Conservation (phyloP, 352 stramenopile genomes). For the Phytophthora tubulina region DNA sequence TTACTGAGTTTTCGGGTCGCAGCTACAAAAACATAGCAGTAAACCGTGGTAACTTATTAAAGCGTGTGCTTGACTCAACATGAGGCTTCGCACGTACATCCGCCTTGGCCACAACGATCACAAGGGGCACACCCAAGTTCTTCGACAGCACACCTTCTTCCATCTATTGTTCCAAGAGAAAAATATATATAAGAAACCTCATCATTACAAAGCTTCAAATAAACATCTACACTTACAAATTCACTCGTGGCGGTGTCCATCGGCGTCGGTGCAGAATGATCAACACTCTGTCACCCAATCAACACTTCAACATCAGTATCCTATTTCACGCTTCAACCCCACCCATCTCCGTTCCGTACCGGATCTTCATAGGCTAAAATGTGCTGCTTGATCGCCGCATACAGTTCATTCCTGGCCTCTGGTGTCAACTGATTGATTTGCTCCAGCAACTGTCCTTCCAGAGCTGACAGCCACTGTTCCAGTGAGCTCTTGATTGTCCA, state of each 20-base stretch:
- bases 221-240: conserved; percentile 60
- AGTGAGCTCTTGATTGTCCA: conserved; percentile 88
- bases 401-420: conserved; percentile 68
- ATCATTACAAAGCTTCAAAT: background rate
- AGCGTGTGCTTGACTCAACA: background rate
- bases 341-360: conserved; percentile 38
- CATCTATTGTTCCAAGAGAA: conserved; percentile 47
- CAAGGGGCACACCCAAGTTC: conserved; percentile 79
- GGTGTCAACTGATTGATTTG: conserved; percentile 74
- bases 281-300: conserved; percentile 53
- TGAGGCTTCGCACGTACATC: conserved; percentile 55
- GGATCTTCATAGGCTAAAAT: conserved; percentile 84
- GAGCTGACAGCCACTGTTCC: conserved; percentile 82
- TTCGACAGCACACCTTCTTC: conserved; percentile 82
- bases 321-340: background rate
- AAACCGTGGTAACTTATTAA: conserved; percentile 2
- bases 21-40: conserved; percentile 42
- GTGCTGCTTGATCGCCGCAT: conserved; percentile 72
- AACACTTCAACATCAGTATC: conserved; percentile 14
- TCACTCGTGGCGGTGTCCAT: conserved; percentile 73
- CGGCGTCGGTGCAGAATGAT: conserved; percentile 56
- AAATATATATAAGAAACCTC: background rate
- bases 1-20: conserved; percentile 81
- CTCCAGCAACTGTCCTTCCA: conserved; percentile 75
- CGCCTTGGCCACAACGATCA: conserved; percentile 80